phyloP scores from a whole-genome alignment of 805 yeast genomes.

The Pichia gijzeniarum region DNA sequence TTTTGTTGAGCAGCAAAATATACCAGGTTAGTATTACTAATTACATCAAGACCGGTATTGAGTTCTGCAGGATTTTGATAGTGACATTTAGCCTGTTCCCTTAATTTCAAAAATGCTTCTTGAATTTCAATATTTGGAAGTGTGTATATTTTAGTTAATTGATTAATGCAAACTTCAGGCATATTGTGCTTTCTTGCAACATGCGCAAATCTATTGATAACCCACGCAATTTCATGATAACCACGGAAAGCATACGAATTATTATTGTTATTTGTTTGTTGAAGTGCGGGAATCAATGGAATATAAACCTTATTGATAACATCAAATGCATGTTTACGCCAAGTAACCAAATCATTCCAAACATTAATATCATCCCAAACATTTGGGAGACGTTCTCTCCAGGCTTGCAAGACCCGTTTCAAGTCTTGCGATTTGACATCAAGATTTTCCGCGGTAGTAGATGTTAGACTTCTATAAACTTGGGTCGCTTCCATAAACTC shows the following conservation, averaged over 20 bases:
- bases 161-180: conserved; percentile 94
- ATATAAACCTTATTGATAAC: conserved; percentile 91
- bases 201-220: conserved; percentile 94
- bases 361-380: conserved; percentile 95
- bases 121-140: conserved; percentile 97
- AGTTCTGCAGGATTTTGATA: conserved; percentile 86
- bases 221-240: conserved; percentile 98
- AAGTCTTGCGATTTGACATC: conserved; percentile 92
- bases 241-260: conserved; percentile 96
- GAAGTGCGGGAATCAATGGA: conserved; percentile 84
- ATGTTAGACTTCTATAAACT: conserved; percentile 77
- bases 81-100: conserved; percentile 98
- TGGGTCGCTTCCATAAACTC: conserved; percentile 97
- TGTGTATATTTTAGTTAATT: conserved; percentile 87
- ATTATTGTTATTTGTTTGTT: conserved; percentile 63
- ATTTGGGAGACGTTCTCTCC: conserved; percentile 97
- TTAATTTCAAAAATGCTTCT: conserved; percentile 89
- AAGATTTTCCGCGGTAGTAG: conserved; percentile 87
- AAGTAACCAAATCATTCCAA: conserved; percentile 96
- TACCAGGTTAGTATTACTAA: conserved; percentile 90
- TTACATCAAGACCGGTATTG: conserved; percentile 93
- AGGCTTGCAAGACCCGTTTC: conserved; percentile 89
- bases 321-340: conserved; percentile 98
- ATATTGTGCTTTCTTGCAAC: conserved; percentile 95
- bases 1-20: conserved; percentile 97